Conservation (phyloP, 371 early-diverging fungal genomes). For the Mortierella sp. region DNA sequence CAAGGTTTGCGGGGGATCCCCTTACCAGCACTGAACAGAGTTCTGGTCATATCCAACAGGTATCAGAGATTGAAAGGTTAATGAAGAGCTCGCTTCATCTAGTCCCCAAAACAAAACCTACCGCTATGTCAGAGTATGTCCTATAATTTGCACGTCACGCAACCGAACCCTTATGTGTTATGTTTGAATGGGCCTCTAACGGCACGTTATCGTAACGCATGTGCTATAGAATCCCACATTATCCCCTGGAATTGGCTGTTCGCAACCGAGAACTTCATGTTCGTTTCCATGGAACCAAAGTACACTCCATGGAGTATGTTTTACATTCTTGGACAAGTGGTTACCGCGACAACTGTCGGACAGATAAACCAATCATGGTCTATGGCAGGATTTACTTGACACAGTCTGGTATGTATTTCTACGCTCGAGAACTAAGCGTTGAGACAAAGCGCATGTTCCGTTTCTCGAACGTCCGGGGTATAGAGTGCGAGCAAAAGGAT, state of each 20-base stretch:
- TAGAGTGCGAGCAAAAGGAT: slow-evolving; percentile 55
- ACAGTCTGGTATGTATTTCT: slow-evolving; percentile 57
- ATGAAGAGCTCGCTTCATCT: slow-evolving; percentile 54
- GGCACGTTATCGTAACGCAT: not conserved
- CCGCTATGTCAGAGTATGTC: slow-evolving; percentile 37
- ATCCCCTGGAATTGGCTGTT: slow-evolving; percentile 50
- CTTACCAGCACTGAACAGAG: slow-evolving; percentile 6
- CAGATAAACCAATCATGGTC: slow-evolving; percentile 38
- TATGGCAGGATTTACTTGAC: slow-evolving; percentile 52
- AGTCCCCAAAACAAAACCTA: slow-evolving; percentile 37
- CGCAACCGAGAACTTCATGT: slow-evolving; percentile 51
- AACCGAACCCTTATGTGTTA: not conserved
- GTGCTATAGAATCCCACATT: slow-evolving; percentile 37
- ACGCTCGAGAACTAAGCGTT: slow-evolving; percentile 47
- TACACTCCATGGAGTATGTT: slow-evolving; percentile 52
- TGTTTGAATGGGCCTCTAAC: not conserved
- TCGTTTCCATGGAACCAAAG: slow-evolving; percentile 52
- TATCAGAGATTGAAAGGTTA: slow-evolving; percentile 46
- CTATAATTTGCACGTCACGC: not conserved
- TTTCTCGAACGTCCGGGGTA: slow-evolving; percentile 50
- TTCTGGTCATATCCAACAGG: slow-evolving; percentile 32
- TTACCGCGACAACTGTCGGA: slow-evolving; percentile 37
- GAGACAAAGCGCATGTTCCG: slow-evolving; percentile 55
- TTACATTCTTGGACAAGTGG: slow-evolving; percentile 57
- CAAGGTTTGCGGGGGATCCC: slow-evolving; percentile 14